These are phyloP conservation scores for Hypoxylon intermedium DNA, from an alignment of 495 filamentous ascomycete genomes.

Conservation along the genomic window DNA sequence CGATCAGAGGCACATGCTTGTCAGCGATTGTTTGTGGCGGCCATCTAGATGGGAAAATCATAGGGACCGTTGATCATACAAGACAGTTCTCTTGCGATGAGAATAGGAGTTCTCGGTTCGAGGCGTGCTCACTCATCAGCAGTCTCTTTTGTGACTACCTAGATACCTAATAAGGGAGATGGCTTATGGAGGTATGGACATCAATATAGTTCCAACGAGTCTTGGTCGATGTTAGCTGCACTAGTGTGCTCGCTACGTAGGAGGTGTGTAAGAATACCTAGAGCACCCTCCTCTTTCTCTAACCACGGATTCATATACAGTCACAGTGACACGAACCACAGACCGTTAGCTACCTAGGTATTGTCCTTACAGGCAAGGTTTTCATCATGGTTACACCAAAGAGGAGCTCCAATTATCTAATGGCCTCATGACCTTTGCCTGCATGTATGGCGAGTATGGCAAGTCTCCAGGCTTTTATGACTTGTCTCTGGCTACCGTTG, in stretches of 20 bases:
- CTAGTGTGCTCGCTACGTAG: conserved; percentile 10
- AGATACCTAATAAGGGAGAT: too few relatives aligned
- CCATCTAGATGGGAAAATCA: too few relatives aligned
- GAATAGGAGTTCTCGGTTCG: too few relatives aligned
- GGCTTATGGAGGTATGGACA: too few relatives aligned
- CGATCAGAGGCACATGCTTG: too few relatives aligned
- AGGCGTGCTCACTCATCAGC: too few relatives aligned
- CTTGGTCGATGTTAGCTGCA: not conserved
- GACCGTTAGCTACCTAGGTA: conserved; percentile 8
- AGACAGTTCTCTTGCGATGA: too few relatives aligned
- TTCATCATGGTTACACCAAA: conserved; percentile 24
- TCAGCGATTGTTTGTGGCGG: too few relatives aligned
- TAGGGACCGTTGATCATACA: too few relatives aligned
- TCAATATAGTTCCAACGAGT: too few relatives aligned
- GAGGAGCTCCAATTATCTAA: conserved; percentile 16
- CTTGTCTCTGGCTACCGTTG: conserved; percentile 9
- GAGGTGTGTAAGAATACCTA: conserved; percentile 2
- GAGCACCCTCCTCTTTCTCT: not conserved
- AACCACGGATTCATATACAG: conserved; percentile 6
- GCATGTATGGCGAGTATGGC: too few relatives aligned
- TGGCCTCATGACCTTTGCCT: conserved; percentile 30
- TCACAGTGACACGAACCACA: conserved; percentile 24
- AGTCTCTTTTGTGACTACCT: too few relatives aligned
- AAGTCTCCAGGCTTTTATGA: conserved; percentile 3
- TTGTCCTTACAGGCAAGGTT: conserved; percentile 26